Conservation (phyloP, 2,329 filamentous ascomycete genomes). For the Magnaporthiopsis incrustans region DNA sequence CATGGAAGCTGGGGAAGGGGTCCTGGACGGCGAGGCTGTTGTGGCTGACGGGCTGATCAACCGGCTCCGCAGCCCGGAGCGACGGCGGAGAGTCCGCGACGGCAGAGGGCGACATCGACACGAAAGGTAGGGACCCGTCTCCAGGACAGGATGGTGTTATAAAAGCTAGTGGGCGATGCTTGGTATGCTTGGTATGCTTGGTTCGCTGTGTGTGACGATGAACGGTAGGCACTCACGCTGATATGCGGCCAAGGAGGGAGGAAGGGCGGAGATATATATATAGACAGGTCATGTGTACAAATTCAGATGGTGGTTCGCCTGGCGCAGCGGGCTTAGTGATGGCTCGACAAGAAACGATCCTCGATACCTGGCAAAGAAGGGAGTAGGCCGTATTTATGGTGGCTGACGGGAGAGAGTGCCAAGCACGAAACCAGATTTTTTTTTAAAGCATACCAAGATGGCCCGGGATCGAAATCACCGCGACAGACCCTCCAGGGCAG, state of each 20-base stretch:
- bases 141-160: not conserved
- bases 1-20: constrained; percentile 55
- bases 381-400: not conserved
- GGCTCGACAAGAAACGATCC: not conserved
- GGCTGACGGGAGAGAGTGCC: not conserved
- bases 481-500: not conserved
- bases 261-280: not conserved
- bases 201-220: not conserved
- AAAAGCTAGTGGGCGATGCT: not conserved
- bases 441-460: not conserved
- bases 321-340: not conserved
- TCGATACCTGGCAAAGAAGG: not conserved
- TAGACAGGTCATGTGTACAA: not conserved
- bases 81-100: constrained; percentile 37
- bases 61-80: constrained; percentile 29
- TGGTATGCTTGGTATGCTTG: not conserved
- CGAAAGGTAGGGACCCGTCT: constrained; percentile 9
- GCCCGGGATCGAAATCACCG: not conserved
- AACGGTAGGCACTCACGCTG: not conserved
- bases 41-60: constrained; percentile 46
- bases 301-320: not conserved
- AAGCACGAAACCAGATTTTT: not conserved
- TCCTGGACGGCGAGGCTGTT: constrained; percentile 47
- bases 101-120: constrained; percentile 52
- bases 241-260: not conserved